phyloP scores from a whole-genome alignment of 2,329 filamentous ascomycete genomes.

The Aspergillus fructus region DNA sequence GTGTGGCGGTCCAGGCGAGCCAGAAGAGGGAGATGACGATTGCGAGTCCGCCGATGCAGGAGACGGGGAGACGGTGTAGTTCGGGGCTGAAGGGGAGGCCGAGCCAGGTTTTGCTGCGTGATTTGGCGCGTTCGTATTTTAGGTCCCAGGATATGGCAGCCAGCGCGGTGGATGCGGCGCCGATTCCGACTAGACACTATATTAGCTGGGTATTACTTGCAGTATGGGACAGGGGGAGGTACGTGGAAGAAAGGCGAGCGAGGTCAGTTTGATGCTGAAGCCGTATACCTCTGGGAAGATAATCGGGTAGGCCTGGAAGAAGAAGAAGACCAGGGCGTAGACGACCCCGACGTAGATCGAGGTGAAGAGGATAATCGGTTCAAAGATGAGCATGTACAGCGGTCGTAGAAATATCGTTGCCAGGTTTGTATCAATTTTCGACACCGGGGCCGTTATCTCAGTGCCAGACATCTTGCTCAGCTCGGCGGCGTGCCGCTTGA shows the following conservation, averaged over 20 bases:
- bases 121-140: slow-evolving; percentile 52
- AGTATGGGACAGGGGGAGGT: slow-evolving; percentile 1
- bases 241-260: slow-evolving; percentile 66
- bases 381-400: slow-evolving; percentile 68
- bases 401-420: slow-evolving; percentile 70
- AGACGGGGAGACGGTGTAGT: slow-evolving; percentile 68
- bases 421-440: slow-evolving; percentile 60
- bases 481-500: slow-evolving; percentile 56
- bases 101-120: slow-evolving; percentile 52
- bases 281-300: slow-evolving; percentile 67
- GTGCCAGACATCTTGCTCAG: slow-evolving; percentile 53
- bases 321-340: slow-evolving; percentile 70
- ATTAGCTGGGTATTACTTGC: neutral
- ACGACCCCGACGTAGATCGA: slow-evolving; percentile 70
- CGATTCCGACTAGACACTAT: slow-evolving; percentile 60
- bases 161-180: slow-evolving; percentile 58
- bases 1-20: slow-evolving; percentile 61
- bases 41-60: slow-evolving; percentile 67
- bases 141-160: slow-evolving; percentile 67
- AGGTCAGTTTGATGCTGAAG: slow-evolving; percentile 63
- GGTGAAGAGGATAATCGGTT: slow-evolving; percentile 70
- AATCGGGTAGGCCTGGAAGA: slow-evolving; percentile 71
- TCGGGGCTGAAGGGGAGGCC: slow-evolving; percentile 47
- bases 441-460: slow-evolving; percentile 54
- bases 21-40: slow-evolving; percentile 52